phyloP scores from a whole-genome alignment of 2,329 filamentous ascomycete genomes.

The Penicillium sp. region DNA sequence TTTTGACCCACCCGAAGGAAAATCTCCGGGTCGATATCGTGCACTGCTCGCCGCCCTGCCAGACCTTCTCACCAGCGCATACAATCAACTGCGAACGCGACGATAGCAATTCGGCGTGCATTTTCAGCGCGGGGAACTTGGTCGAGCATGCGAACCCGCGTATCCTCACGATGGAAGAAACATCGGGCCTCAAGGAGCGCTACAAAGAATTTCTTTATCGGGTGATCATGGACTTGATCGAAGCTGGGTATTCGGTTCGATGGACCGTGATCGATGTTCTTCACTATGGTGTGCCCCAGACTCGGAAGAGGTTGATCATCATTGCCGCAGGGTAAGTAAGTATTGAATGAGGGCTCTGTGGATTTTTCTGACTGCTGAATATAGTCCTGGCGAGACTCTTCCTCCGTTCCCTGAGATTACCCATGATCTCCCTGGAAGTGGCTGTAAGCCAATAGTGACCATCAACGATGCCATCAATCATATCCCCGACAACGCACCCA shows the following conservation, averaged over 20 bases:
- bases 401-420: slow-evolving; percentile 70
- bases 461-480: slow-evolving; percentile 50
- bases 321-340: slow-evolving; percentile 62
- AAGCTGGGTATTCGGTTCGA: slow-evolving; percentile 70
- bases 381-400: slow-evolving; percentile 72
- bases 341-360: not conserved
- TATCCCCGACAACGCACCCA: slow-evolving; percentile 48
- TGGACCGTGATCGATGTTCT: slow-evolving; percentile 66
- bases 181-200: slow-evolving; percentile 67
- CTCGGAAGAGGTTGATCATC: slow-evolving; percentile 56
- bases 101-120: slow-evolving; percentile 71
- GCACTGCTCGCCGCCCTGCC: slow-evolving; percentile 79
- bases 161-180: slow-evolving; percentile 79
- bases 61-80: slow-evolving; percentile 75
- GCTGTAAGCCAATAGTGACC: slow-evolving; percentile 46
- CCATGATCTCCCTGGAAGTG: slow-evolving; percentile 51
- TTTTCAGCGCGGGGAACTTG: slow-evolving; percentile 58
- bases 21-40: slow-evolving; percentile 67
- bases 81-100: slow-evolving; percentile 60
- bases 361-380: slow-evolving; percentile 22
- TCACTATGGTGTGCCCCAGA: slow-evolving; percentile 59
- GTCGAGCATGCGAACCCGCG: slow-evolving; percentile 67
- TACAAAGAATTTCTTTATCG: slow-evolving; percentile 64
- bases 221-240: slow-evolving; percentile 69
- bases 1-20: slow-evolving; percentile 40